Evolutionary conservation across 2,329 filamentous ascomycete genomes (phyloP), one percentile per base, ranked within the genome.

Genomic region (Teratosphaeria pseudoeucalypti): DNA sequence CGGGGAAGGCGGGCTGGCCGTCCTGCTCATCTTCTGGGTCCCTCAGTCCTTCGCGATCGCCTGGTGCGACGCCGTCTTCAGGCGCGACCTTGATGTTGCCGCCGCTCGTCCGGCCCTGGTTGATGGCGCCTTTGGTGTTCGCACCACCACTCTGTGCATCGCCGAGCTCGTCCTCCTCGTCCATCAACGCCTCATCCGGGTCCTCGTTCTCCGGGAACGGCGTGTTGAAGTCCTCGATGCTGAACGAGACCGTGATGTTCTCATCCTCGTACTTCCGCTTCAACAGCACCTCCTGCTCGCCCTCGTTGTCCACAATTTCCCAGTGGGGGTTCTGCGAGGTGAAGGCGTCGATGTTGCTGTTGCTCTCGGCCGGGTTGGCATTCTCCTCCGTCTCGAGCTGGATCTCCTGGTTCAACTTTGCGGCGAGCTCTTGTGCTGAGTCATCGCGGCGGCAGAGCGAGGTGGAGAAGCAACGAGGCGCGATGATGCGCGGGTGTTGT

Each of bases 201-300:
- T 82, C 77, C 63, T 82, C 82, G 59, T 85, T 83, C 68, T 81
- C 82, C 68, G 80, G 76, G 54, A 58, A 71, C 61, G 64, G 70
- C 65, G 70, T 75, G 77, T 89, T 84, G 63, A 95, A 82, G 74
- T 95, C 90, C 27, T 32, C 85, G 70, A 95, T 89, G 66, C 88
- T 90, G 78, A 95, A 95, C 65, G 85, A 85, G 65, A 95, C 83
- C 63, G 86, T 87, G 77, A 92, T 89, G 68, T 87, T 90, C 80
- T 99, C 94, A 64, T 95, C 86, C 69, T 88, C 89, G 71, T 89
- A 92, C 65, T 83, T 87, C 71, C 92, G 88, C 62, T 85, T 88
- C 66, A 99, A 82, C 70, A 88, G 81, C 66, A 99, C 89, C 67
- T 96, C 90, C 78, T 97, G 89, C 75, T 90, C 83, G 63, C 94